Conservation (phyloP, 176 grass and related monocot species). For the Bonia amplexicaulis region DNA sequence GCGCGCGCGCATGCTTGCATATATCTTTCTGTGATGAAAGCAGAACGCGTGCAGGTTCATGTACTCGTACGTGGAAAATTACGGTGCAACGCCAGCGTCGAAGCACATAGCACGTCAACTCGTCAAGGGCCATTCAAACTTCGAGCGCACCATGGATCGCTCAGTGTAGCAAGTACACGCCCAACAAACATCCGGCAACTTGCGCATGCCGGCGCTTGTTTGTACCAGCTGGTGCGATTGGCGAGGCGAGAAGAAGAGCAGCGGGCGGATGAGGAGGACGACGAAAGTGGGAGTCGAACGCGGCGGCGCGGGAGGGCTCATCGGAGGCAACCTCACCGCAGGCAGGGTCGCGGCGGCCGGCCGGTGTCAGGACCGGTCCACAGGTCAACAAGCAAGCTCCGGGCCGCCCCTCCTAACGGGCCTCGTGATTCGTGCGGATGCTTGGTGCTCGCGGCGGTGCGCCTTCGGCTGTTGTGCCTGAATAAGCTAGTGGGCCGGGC, state of each 20-base stretch:
- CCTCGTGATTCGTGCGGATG: background rate
- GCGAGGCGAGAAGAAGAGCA: background rate
- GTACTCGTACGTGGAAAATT: too few species aligned
- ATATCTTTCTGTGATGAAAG: too few species aligned
- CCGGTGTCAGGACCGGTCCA: constrained; percentile 3
- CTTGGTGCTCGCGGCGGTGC: background rate
- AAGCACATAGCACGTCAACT: background rate
- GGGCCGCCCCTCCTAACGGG: too few species aligned
- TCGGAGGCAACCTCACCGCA: background rate
- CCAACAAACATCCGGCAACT: background rate
- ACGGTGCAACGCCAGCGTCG: background rate
- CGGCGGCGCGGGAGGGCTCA: background rate
- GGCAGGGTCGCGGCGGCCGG: background rate
- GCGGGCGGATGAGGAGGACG: background rate
- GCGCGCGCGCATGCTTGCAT: too few species aligned
- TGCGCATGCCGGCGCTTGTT: background rate
- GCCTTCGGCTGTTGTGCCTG: background rate
- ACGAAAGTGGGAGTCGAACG: background rate
- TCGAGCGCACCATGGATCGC: background rate
- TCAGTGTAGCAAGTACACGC: background rate
- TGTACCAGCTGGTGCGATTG: constrained; percentile 33
- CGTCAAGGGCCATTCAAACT: background rate
- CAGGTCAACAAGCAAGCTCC: background rate
- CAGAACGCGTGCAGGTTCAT: too few species aligned
- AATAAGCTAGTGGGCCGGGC: background rate